Conservation (phyloP, 2,329 filamentous ascomycete species). For the Fusarium napiforme region DNA sequence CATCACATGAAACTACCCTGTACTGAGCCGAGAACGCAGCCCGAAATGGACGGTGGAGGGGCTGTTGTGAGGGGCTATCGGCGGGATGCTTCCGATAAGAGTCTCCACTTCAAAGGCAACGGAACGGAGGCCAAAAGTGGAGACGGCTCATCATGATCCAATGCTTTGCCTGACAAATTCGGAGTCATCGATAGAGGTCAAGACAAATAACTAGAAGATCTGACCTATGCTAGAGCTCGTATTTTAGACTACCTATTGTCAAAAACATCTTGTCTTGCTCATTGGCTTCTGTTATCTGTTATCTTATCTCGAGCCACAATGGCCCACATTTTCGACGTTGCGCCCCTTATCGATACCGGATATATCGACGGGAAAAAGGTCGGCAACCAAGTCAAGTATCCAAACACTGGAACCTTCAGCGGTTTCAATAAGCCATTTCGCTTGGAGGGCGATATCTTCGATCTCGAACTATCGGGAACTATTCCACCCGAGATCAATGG, state of each 20-base stretch:
- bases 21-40: background rate
- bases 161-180: rapidly evolving
- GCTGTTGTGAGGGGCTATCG: background rate
- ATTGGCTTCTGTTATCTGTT: background rate
- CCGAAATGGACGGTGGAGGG: background rate
- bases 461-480: background rate
- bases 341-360: background rate
- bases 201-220: background rate
- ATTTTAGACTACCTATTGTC: too few relatives aligned
- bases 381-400: background rate
- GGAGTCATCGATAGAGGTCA: rapidly evolving
- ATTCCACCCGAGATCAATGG: constrained; percentile 23
- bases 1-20: background rate
- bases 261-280: too few relatives aligned
- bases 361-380: background rate
- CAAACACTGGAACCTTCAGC: background rate
- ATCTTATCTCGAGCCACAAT: background rate
- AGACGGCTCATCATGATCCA: rapidly evolving
- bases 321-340: background rate
- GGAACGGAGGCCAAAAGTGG: background rate
- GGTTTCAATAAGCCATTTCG: constrained; percentile 9
- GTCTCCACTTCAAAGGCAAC: background rate
- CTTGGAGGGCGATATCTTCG: background rate
- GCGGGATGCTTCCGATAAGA: background rate
- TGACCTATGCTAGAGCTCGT: rapidly evolving